Evolutionary conservation across 148 eudicot genomes (phyloP), one percentile per base, ranked within the genome.

Genomic region (Talinum fruticosum): DNA sequence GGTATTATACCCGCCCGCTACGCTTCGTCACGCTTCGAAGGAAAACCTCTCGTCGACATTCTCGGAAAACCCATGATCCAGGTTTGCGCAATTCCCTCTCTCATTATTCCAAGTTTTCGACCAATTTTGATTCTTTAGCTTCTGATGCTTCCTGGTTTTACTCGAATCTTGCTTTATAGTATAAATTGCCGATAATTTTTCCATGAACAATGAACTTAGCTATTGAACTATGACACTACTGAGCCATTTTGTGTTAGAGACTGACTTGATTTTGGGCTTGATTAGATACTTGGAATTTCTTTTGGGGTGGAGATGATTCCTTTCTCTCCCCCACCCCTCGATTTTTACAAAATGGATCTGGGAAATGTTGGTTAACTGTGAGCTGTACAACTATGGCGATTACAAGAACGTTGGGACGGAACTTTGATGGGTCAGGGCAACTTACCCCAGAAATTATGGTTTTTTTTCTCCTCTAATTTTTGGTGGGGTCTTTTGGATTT

Each of bases 1-100:
- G 97, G 97, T 1, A 91, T 95, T 19, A 95, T 92, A 57, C 98
- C 98, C 1, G 98, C 94, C 19, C 90, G 97, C 5, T 95, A 76
- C 75, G 97, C 97, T 72, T 95, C 97, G 4, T 84, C 97, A 41
- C 91, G 98, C 0, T 95, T 95, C 75, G 80, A 89, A 7, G 97
- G 98, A 59, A 95, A 95, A 75, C 97, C 98, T 62, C 94, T 95
- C 24, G 91, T 88, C 28, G 71, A 86, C 18, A 95, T 95, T 76
- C 98, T 92, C 72, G 97, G 97, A 75, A 95, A 95, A 80, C 93
- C 98, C 78, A 95, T 95, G 98, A 95, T 95, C 88, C 98, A 92
- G 90, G 97, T 90, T 26, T n/a, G 10, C 28, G 1, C 28, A n/a
- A 7, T 8, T 71, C 66, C 16, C 49, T 51, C 37, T 34, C 23